Base-by-base conservation (phyloP, 2,329 filamentous ascomycete species). In the Aspergillus jensenii region DNA sequence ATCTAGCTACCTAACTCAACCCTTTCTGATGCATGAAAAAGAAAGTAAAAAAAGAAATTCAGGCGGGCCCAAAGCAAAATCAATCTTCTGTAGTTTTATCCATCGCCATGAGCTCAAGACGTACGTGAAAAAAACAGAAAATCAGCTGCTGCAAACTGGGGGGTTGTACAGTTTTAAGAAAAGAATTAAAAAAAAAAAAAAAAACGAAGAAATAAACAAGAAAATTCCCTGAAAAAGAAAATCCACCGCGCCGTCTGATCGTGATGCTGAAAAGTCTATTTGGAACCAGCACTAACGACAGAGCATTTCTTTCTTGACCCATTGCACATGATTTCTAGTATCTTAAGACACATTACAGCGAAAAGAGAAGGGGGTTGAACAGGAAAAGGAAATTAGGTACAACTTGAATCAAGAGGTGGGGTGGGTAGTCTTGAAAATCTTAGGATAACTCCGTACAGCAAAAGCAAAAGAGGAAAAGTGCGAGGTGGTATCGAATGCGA, bases 221-320 rank as follows among this genome's bases (percentile, higher is more conserved):
- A 40, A 12, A 58, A 21, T 14, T 12, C 37, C 40, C 37, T 58
- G 39, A 46, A 51, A 50, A 48, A 57, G 48, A 44, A 50, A 58
- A 56, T 33, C 44, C 59, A 50, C 47, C 37, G 50, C 56, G 59
- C 61, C 64, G 60, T 65, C 61, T 63, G 56, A 51, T 62, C 61
- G 59, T 67, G 54, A 62, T 65, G 59, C 62, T 61, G 52, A 63
- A 63, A 51, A 62, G 59, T 70, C 68, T 70, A 71, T 71, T 62
- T 65, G 63, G 67, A 68, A 71, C 69, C 63, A 59, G 56, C 64
- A 65, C 56, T 62, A 66, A 63, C 58, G 62, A 71, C 63, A 63
- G 68, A 64, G 63, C 61, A 61, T 66, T 60, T 62, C 62, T 63
- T 62, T 58, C 60, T 59, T 56, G 59, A 68, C 65, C 66, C 63